phyloP scores from a whole-genome alignment of 2,329 filamentous ascomycete genomes.

The Penicillium sp. region DNA sequence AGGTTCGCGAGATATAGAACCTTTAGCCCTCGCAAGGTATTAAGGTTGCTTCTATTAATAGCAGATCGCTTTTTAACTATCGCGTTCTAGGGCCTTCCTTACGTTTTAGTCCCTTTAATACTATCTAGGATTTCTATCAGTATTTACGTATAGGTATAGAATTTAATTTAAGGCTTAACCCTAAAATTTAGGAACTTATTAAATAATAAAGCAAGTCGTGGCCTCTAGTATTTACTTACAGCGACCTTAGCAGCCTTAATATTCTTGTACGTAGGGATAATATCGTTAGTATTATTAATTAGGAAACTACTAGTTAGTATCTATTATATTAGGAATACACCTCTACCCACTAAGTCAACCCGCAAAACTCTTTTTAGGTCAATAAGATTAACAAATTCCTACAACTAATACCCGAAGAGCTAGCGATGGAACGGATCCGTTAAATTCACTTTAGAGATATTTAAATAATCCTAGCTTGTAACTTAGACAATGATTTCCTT shows the following conservation, averaged over 20 bases:
- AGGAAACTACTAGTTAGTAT: constrained; percentile 44
- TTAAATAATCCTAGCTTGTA: not conserved
- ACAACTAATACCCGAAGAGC: constrained; percentile 41
- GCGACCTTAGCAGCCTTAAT: constrained; percentile 43
- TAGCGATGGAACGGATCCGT: constrained; percentile 47
- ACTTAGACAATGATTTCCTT: too few species aligned
- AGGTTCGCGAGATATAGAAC: constrained; percentile 37
- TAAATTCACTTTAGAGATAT: constrained; percentile 43
- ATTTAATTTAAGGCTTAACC: constrained; percentile 30
- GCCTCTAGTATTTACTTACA: constrained; percentile 47
- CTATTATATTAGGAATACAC: constrained; percentile 42
- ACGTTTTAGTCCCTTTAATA: constrained; percentile 39
- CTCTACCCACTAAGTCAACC: constrained; percentile 47
- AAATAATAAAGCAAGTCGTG: constrained; percentile 32
- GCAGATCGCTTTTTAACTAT: constrained; percentile 39
- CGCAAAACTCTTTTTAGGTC: constrained; percentile 44
- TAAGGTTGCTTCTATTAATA: constrained; percentile 37
- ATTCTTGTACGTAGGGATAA: constrained; percentile 44
- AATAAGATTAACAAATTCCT: constrained; percentile 48
- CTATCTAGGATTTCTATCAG: constrained; percentile 42
- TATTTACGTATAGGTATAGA: constrained; percentile 40
- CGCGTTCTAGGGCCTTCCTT: constrained; percentile 33
- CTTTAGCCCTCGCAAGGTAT: constrained; percentile 32
- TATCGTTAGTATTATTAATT: constrained; percentile 47
- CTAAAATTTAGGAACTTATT: constrained; percentile 41